phyloP scores from a whole-genome alignment of 345 rosid genomes.

The Pelargonium nanum region DNA sequence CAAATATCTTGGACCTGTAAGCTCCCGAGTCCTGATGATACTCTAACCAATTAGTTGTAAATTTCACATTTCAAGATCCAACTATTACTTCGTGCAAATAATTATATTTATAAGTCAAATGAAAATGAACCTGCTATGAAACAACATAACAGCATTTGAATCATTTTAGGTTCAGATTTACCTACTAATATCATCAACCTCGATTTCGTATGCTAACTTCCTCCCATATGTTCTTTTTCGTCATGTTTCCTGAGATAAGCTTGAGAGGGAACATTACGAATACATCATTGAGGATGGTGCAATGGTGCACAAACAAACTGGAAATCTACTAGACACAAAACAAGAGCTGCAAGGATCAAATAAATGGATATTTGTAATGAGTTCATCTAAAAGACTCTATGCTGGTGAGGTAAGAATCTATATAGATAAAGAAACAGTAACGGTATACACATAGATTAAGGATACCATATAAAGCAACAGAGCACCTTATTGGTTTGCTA shows the following conservation, averaged over 20 bases:
- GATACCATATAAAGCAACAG: neutral
- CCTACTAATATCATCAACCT: neutral
- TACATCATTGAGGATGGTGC: constrained; percentile 15
- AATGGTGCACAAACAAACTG: constrained; percentile 20
- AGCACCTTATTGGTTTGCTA: neutral
- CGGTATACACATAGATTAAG: no score
- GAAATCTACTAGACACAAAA: constrained; percentile 20
- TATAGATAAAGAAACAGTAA: neutral
- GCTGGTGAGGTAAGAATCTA: constrained; percentile 26
- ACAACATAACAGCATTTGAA: no score
- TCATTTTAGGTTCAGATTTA: no score
- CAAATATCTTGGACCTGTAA: constrained; percentile 33
- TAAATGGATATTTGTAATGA: constrained; percentile 32
- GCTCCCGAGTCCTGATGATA: no score
- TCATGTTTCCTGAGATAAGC: constrained; percentile 14
- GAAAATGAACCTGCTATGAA: no score
- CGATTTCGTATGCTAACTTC: neutral
- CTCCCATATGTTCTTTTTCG: neutral
- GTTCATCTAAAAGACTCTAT: constrained; percentile 23
- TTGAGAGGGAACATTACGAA: constrained; percentile 25
- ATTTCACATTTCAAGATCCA: no score
- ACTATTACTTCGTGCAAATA: no score
- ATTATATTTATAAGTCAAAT: no score
- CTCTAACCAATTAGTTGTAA: no score
- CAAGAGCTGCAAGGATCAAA: constrained; percentile 10